Conservation (phyloP, 2,329 filamentous ascomycete genomes). For the Hymenoscyphus fraxineus region DNA sequence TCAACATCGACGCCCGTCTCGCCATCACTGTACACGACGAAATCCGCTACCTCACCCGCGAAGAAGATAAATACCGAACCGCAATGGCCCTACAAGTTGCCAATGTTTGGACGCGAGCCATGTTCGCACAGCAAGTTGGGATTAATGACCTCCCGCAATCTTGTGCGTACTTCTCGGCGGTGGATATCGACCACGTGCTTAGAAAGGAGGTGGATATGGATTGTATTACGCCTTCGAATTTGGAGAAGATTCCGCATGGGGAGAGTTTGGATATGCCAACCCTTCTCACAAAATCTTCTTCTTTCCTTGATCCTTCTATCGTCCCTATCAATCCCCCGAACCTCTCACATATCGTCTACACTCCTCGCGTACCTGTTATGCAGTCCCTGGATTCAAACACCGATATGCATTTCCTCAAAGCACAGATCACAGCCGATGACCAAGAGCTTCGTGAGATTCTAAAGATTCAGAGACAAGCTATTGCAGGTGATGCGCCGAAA, state of each 20-base stretch:
- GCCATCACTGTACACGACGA: constrained; percentile 97
- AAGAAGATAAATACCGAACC: constrained; percentile 80
- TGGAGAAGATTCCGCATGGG: constrained; percentile 71
- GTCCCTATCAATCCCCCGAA: constrained; percentile 53
- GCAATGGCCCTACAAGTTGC: constrained; percentile 92
- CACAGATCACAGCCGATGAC: constrained; percentile 76
- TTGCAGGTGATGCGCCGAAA: constrained; percentile 15
- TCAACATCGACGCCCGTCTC: constrained; percentile 78
- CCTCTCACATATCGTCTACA: constrained; percentile 63
- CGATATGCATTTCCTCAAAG: constrained; percentile 65
- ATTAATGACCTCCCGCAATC: constrained; percentile 92
- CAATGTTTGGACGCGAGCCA: constrained; percentile 94
- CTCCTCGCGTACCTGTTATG: constrained; percentile 75
- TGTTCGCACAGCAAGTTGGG: constrained; percentile 96
- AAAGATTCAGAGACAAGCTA: constrained; percentile 43
- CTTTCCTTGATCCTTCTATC: constrained; percentile 64
- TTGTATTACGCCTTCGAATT: constrained; percentile 87
- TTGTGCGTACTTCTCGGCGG: constrained; percentile 91
- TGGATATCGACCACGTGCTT: constrained; percentile 94
- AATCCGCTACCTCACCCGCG: constrained; percentile 85
- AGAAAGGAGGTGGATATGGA: constrained; percentile 98
- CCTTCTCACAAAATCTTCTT: constrained; percentile 67
- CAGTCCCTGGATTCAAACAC: constrained; percentile 52
- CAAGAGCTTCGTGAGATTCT: constrained; percentile 71
- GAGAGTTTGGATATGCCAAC: constrained; percentile 79